phyloP scores from a whole-genome alignment of 1,139 yeast genomes.

The Komagataea norvegica region DNA sequence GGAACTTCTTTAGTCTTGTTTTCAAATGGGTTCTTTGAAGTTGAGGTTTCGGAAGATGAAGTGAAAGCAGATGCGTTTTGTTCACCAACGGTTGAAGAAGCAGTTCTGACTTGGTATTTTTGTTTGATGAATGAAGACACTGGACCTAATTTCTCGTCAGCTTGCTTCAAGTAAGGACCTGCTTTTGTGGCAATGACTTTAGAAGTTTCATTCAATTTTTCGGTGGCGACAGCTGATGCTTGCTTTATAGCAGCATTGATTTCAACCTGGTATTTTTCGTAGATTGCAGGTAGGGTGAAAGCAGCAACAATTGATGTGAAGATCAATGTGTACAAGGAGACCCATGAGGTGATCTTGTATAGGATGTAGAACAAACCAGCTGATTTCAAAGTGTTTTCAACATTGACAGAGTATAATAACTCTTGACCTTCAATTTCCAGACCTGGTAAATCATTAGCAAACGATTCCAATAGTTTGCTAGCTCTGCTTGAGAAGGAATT shows the following conservation, averaged over 20 bases:
- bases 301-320: conserved; percentile 54
- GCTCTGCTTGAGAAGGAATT: conserved; percentile 36
- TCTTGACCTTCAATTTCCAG: conserved; percentile 51
- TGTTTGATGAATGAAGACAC: conserved; percentile 52
- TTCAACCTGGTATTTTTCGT: conserved; percentile 69
- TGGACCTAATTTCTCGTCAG: conserved; percentile 60
- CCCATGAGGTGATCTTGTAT: conserved; percentile 70
- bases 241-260: conserved; percentile 70
- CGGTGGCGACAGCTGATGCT: conserved; percentile 50
- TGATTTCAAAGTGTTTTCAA: conserved; percentile 67
- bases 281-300: conserved; percentile 74
- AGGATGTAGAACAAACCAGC: conserved; percentile 61
- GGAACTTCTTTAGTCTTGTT: conserved; percentile 3
- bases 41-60: conserved; percentile 24
- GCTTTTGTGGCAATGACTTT: conserved; percentile 53
- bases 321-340: conserved; percentile 67
- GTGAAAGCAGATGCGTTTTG: conserved; percentile 33
- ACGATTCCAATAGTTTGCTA: conserved; percentile 39
- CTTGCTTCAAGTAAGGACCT: conserved; percentile 35
- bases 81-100: conserved; percentile 59
- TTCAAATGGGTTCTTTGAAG: conserved; percentile 12
- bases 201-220: conserved; percentile 49
- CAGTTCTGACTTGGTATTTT: conserved; percentile 62
- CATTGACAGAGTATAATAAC: conserved; percentile 60
- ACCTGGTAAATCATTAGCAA: conserved; percentile 32